Percentiles rank a stretch among this genome's conserved stretches.
These are phyloP conservation scores for Stemphylium beticola DNA, from an alignment of 2,329 filamentous ascomycete species.

Conservation along the genomic window DNA sequence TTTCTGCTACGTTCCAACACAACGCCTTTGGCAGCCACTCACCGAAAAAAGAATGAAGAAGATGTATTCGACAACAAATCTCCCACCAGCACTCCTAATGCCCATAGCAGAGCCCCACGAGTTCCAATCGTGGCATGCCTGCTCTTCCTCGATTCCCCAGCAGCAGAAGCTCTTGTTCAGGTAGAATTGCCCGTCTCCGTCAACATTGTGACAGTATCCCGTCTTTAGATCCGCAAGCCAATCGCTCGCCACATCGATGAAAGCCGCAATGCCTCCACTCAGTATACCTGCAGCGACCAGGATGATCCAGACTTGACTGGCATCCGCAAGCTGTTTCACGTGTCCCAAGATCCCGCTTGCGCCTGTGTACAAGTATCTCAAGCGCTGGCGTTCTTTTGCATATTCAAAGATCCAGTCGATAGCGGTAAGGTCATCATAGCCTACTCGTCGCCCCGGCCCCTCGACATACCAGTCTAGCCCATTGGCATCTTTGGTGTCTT, in stretches of 20 bases:
- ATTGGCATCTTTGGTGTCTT: slow-evolving; percentile 53
- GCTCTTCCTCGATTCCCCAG: slow-evolving; percentile 77
- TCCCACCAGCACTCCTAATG: slow-evolving; percentile 68
- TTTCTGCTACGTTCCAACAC: neutral
- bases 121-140: slow-evolving; percentile 85
- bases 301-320: slow-evolving; percentile 90
- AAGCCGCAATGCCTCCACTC: slow-evolving; percentile 83
- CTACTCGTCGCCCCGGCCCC: slow-evolving; percentile 85
- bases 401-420: slow-evolving; percentile 99
- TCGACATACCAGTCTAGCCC: slow-evolving; percentile 84
- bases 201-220: slow-evolving; percentile 79
- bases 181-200: slow-evolving; percentile 86
- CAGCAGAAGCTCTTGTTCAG: slow-evolving; percentile 92
- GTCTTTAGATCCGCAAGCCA: slow-evolving; percentile 94
- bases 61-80: slow-evolving; percentile 84
- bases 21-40: slow-evolving; percentile 40
- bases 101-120: slow-evolving; percentile 81
- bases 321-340: slow-evolving; percentile 75
- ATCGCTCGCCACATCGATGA: slow-evolving; percentile 87
- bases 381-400: slow-evolving; percentile 88
- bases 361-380: slow-evolving; percentile 75
- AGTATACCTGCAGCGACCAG: slow-evolving; percentile 84
- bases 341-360: slow-evolving; percentile 75
- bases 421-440: slow-evolving; percentile 93
- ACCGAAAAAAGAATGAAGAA: slow-evolving; percentile 88